phyloP scores from a whole-genome alignment of 2,329 filamentous ascomycete species.

The Balansia obtecta region DNA sequence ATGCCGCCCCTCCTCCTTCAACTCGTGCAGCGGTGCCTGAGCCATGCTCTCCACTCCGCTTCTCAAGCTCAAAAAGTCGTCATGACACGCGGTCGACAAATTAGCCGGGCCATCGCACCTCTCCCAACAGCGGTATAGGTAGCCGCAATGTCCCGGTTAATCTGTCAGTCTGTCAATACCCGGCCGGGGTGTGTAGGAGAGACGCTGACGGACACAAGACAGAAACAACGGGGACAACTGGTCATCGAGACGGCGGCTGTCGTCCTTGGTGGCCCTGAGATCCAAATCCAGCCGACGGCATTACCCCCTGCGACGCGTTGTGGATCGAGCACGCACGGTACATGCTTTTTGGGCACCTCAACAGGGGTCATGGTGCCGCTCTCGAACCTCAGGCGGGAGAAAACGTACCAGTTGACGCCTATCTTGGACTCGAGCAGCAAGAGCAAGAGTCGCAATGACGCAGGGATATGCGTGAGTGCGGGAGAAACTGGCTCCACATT shows the following conservation, averaged over 20 bases:
- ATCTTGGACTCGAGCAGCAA: not conserved
- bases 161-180: too few relatives aligned
- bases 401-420: not conserved
- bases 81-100: too few relatives aligned
- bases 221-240: not conserved
- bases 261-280: too few relatives aligned
- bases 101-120: too few relatives aligned
- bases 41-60: not conserved
- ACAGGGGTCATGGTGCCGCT: not conserved
- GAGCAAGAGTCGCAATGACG: not conserved
- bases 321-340: not conserved
- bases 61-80: not conserved
- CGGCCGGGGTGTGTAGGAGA: too few relatives aligned
- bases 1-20: not conserved
- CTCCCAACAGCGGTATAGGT: too few relatives aligned
- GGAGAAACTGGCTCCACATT: not conserved
- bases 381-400: conserved; percentile 1
- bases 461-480: not conserved
- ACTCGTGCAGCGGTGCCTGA: conserved; percentile 2
- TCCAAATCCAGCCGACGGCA: not conserved
- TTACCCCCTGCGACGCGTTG: not conserved
- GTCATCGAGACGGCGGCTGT: not conserved
- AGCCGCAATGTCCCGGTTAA: too few relatives aligned
- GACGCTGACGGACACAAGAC: too few relatives aligned
- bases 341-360: not conserved